Evolutionary conservation across 2,329 filamentous ascomycete species (phyloP).

Genomic region (Exophiala mesophila): DNA sequence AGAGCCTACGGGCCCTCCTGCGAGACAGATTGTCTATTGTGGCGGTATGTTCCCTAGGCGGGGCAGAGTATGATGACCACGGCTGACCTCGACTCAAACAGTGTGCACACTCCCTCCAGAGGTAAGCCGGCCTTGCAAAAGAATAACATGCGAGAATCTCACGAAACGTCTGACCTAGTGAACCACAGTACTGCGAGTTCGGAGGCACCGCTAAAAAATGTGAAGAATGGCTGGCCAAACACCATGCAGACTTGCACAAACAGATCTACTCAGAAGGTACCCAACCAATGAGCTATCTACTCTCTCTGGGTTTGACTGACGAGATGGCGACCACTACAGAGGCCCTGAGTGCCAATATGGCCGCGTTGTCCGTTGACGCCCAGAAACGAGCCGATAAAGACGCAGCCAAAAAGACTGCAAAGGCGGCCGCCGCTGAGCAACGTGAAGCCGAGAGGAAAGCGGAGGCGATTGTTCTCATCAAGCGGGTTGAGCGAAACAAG

Average conservation of each 20-base stretch:
- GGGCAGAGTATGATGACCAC: too few species aligned
- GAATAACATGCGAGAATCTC: slow-evolving; percentile 18
- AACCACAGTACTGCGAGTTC: slow-evolving; percentile 88
- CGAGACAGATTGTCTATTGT: slow-evolving; percentile 58
- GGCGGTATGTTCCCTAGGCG: slow-evolving; percentile 47
- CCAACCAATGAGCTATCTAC: slow-evolving; percentile 25
- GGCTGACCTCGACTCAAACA: slow-evolving; percentile 28
- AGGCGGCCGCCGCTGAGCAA: slow-evolving; percentile 80
- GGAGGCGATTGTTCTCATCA: slow-evolving; percentile 78
- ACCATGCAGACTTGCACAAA: slow-evolving; percentile 68
- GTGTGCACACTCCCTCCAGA: slow-evolving; percentile 64
- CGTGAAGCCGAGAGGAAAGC: slow-evolving; percentile 79
- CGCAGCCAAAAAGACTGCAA: slow-evolving; percentile 92
- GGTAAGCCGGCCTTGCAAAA: slow-evolving; percentile 53
- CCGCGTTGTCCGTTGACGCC: slow-evolving; percentile 80
- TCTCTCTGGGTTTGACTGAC: slow-evolving; percentile 6
- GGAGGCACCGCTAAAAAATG: slow-evolving; percentile 95
- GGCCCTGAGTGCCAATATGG: slow-evolving; percentile 76
- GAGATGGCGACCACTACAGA: slow-evolving; percentile 52
- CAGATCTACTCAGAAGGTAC: slow-evolving; percentile 81
- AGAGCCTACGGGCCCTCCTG: slow-evolving; percentile 39
- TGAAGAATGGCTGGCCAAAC: slow-evolving; percentile 84
- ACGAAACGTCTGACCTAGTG: not conserved
- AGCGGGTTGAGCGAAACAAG: slow-evolving; percentile 97
- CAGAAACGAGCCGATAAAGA: slow-evolving; percentile 95